Percentiles rank a stretch among this genome's conserved stretches.
Evolutionary conservation across 1,284 basidiomycete genomes (phyloP).

Genomic region (Phlebopus sp.): DNA sequence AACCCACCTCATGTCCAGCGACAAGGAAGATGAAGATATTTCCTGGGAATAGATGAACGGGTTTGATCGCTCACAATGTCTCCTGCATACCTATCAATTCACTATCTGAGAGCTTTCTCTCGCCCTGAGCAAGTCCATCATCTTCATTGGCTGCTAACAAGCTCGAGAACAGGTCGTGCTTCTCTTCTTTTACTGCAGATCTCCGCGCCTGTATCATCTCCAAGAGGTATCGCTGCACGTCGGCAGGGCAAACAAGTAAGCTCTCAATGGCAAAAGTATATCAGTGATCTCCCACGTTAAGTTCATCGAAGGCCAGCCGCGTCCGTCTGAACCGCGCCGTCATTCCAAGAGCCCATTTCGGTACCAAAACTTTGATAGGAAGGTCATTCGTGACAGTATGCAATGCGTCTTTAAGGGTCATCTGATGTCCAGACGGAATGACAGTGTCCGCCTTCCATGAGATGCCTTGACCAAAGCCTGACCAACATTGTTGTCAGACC

Average conservation of each 20-base stretch:
- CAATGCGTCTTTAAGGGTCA: conserved; percentile 58
- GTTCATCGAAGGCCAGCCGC: conserved; percentile 44
- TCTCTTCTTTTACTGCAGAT: conserved; percentile 38
- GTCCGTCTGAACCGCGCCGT: conserved; percentile 38
- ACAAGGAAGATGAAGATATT: conserved; percentile 59
- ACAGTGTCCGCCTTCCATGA: conserved; percentile 46
- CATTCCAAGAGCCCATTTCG: conserved; percentile 42
- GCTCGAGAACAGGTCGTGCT: conserved; percentile 54
- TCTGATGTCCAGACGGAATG: conserved; percentile 43
- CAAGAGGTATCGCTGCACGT: conserved; percentile 45
- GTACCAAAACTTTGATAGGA: conserved; percentile 42
- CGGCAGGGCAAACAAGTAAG: neutral
- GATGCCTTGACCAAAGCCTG: conserved; percentile 52
- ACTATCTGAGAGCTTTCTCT: conserved; percentile 40
- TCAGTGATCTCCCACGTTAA: conserved; percentile 37
- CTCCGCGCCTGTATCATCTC: conserved; percentile 54
- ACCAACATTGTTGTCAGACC: neutral
- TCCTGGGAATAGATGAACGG: conserved; percentile 30
- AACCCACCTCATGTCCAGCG: conserved; percentile 56
- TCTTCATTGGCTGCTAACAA: conserved; percentile 49
- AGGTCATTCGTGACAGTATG: conserved; percentile 45
- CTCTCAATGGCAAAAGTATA: neutral
- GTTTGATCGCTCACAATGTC: neutral
- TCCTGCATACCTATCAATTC: conserved; percentile 47
- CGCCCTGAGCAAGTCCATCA: conserved; percentile 32